Base-by-base conservation (phyloP, 1,139 yeast species). In the Kodamaea sp. region DNA sequence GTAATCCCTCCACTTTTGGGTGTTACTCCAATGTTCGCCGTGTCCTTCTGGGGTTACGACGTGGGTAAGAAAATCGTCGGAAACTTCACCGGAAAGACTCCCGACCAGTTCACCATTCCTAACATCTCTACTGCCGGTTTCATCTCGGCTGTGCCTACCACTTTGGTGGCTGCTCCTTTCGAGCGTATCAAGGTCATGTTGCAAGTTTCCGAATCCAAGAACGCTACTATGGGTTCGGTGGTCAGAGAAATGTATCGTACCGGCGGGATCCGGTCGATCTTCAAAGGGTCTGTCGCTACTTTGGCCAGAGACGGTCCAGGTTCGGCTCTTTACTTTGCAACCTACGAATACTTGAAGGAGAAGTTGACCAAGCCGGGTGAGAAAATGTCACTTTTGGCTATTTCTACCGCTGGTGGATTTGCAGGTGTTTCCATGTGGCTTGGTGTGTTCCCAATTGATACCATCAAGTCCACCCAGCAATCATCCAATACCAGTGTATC, bases 391-490 rank as follows among this genome's bases (percentile, higher is more conserved):
- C 70, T 90, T 29, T 63, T 76, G 21, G 92, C 94, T 27, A 79
- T 92, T 42, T 81, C 89, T 44, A 70, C 86, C 37, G 95, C 97
- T 28, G 97, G 97, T 61, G 97, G 97, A 24, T 75, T 79, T 58
- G 96, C 97, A 3, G 97, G 97, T 56, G 87, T 90, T 43, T 78
- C 95, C 18, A 90, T 90, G 97, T 92, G 98, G 98, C 66, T 85
- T 29, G 88, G 86, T 28, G 95, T 92, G 26, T 92, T 89, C 87
- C 98, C 98, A 28, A 76, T 92, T 35, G 98, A 92, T 60, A 92
- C 97, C 14, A 84, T 92, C 61, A 92, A 92, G 69, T 87, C 96
- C 3, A 80, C 83, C 38, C 79, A 89, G 53, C 86, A 83, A 46
- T 78, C 90, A 6, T 78, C 90, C 16, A 71, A 76, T 33, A 63